phyloP scores from a whole-genome alignment of 1,284 basidiomycete species.

The Spongiforma sp. region DNA sequence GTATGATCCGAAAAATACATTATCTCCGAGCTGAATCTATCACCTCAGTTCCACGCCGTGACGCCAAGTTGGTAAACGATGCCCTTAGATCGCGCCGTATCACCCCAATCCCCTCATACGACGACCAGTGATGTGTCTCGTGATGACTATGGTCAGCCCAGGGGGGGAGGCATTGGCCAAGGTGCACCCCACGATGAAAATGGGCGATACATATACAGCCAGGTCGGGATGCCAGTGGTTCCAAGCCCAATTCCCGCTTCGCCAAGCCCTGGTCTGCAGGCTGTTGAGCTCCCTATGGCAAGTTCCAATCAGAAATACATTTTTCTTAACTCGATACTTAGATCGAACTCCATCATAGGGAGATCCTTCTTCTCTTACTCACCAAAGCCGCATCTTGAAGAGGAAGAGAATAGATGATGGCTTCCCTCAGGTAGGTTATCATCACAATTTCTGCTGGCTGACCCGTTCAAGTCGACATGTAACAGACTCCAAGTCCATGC shows the following conservation, averaged over 20 bases:
- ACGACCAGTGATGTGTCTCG: too few species aligned
- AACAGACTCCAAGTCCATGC: neutral
- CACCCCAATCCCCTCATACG: too few species aligned
- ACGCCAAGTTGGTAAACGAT: too few species aligned
- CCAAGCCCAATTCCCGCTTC: neutral
- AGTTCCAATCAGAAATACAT: too few species aligned
- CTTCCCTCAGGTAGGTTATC: neutral
- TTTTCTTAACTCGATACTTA: too few species aligned
- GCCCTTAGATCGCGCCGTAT: too few species aligned
- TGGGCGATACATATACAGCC: conserved; percentile 3
- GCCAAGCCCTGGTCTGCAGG: neutral
- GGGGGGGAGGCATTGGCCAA: neutral
- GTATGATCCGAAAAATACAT: too few species aligned
- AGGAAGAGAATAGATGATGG: neutral
- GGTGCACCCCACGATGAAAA: conserved; percentile 4
- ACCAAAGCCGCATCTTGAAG: neutral
- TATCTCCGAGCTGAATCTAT: too few species aligned
- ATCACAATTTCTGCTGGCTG: neutral
- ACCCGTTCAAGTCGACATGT: neutral
- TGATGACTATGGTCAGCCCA: neutral
- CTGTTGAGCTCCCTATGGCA: too few species aligned
- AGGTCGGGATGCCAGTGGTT: neutral
- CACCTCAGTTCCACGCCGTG: too few species aligned
- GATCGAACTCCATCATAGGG: too few species aligned
- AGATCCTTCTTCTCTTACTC: neutral